Evolutionary conservation across 441 rosid genomes (phyloP).

Genomic region (Cnidoscolus chayamansa): DNA sequence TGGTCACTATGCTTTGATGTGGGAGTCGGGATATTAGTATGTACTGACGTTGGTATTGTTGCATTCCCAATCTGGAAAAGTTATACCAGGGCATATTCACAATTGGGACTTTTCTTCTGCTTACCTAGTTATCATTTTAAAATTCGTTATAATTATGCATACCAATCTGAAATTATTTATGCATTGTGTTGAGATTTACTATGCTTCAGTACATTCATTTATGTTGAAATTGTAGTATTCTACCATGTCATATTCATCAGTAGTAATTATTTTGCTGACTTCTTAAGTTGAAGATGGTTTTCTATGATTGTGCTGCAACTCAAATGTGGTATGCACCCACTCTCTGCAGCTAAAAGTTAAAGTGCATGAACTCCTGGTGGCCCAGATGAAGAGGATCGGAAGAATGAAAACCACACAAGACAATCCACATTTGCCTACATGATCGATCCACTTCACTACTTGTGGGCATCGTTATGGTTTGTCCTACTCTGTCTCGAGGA

Average conservation of each 20-base stretch:
- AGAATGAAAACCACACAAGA: conserved; percentile 24
- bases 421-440: not conserved
- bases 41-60: not conserved
- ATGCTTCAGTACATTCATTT: too few relatives aligned
- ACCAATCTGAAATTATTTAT: not conserved
- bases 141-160: not conserved
- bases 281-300: not conserved
- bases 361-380: conserved; percentile 52
- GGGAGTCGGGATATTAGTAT: not conserved
- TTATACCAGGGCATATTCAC: not conserved
- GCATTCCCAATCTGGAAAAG: not conserved
- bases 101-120: not conserved
- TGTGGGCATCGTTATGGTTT: not conserved
- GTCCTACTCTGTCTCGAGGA: not conserved
- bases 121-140: not conserved
- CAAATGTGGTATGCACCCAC: conserved; percentile 19
- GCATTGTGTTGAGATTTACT: not conserved
- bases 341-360: conserved; percentile 56
- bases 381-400: conserved; percentile 64
- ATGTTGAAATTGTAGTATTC: not conserved
- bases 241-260: not conserved
- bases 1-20: not conserved
- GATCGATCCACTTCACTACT: not conserved
- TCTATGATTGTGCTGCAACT: conserved; percentile 7
- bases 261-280: conserved; percentile 1